Evolutionary conservation across 179 eudicot species (phyloP).

Genomic region (Spinacia oleracea): DNA sequence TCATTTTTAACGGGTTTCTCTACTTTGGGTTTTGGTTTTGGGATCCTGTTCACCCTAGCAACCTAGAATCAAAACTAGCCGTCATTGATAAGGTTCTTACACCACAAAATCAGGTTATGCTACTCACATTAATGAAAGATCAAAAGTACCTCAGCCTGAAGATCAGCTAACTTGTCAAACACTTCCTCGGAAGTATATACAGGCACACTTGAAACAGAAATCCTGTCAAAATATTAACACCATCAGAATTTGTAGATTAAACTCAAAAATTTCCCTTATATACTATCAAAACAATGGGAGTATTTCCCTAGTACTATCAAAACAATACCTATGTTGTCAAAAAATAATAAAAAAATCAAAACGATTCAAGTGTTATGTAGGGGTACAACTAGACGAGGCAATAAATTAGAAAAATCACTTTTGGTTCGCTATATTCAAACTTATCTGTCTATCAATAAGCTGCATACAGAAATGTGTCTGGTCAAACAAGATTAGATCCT

Average conservation of each 20-base stretch:
- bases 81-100: constrained; percentile 8
- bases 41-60: constrained; percentile 60
- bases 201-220: constrained; percentile 53
- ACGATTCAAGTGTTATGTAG: neutral
- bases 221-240: constrained; percentile 39
- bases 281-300: neutral
- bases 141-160: constrained; percentile 64
- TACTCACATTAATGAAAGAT: neutral
- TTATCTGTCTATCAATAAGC: neutral
- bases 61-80: constrained; percentile 45
- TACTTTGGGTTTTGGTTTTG: constrained; percentile 89
- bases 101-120: neutral
- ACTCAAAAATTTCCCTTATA: neutral
- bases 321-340: no score
- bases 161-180: constrained; percentile 55
- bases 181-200: constrained; percentile 81
- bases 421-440: neutral
- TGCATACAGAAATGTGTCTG: neutral
- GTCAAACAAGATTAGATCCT: neutral
- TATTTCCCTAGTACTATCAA: no score
- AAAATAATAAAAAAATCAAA: no score
- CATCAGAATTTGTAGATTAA: neutral
- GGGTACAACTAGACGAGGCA: neutral
- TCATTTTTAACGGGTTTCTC: constrained; percentile 80
- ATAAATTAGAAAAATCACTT: neutral